These are phyloP conservation scores for Ocimum tenuiflorum DNA, from an alignment of 257 asterid genomes.

Conservation along the genomic window DNA sequence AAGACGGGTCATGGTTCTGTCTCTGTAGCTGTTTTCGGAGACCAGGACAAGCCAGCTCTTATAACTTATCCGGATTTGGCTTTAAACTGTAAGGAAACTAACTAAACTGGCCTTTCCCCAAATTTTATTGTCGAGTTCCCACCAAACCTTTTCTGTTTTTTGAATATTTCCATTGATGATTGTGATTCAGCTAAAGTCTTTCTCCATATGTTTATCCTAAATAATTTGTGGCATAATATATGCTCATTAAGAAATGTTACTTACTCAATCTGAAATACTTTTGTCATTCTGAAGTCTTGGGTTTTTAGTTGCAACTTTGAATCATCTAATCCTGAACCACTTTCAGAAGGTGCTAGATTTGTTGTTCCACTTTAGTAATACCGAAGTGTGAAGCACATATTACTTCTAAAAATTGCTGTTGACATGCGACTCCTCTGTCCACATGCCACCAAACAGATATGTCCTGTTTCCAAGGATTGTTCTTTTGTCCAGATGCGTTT, in stretches of 20 bases:
- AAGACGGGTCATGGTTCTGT: constrained; percentile 71
- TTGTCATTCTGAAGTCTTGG: constrained; percentile 1
- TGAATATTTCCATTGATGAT: constrained; percentile 12
- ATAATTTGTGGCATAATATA: not conserved
- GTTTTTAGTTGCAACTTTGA: not conserved
- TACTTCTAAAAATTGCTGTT: constrained; percentile 10
- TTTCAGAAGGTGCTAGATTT: not conserved
- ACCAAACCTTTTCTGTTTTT: not conserved
- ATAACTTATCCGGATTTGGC: constrained; percentile 96
- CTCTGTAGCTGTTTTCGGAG: constrained; percentile 84
- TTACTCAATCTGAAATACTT: not conserved
- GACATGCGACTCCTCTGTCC: constrained; percentile 27
- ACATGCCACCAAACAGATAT: constrained; percentile 41
- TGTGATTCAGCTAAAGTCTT: constrained; percentile 6
- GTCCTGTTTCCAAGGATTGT: constrained; percentile 68
- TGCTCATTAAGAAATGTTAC: not conserved
- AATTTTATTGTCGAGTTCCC: not conserved
- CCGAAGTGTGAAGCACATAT: not conserved
- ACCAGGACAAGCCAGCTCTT: constrained; percentile 92
- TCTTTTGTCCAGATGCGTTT: constrained; percentile 61
- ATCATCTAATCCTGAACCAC: not conserved
- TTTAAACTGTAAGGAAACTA: constrained; percentile 63
- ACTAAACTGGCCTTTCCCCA: constrained; percentile 4
- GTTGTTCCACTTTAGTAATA: constrained; percentile 13
- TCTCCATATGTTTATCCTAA: not conserved